A percentile compares a stretch with the other conserved stretches of the same genome.
Conservation (phyloP, 257 asterid genomes). For the Rehmannia glutinosa region DNA sequence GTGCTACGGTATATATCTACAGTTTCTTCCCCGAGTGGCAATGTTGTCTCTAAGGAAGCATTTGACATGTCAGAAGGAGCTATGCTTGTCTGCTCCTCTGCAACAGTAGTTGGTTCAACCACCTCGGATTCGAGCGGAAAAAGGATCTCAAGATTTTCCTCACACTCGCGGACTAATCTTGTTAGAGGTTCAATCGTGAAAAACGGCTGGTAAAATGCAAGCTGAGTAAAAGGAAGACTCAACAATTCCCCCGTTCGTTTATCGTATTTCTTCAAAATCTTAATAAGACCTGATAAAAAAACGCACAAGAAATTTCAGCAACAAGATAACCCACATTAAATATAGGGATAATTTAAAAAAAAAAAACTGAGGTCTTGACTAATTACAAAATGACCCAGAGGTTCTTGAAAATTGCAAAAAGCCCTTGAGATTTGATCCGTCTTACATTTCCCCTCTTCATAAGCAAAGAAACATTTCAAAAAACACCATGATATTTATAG, state of each 20-base stretch:
- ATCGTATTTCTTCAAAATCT: conserved; percentile 91
- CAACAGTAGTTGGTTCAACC: conserved; percentile 36
- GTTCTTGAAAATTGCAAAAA: no score
- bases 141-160: conserved; percentile 70
- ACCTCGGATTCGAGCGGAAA: conserved; percentile 78
- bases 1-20: conserved; percentile 64
- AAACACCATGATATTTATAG: no score
- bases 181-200: conserved; percentile 74
- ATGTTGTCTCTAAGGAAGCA: conserved; percentile 23
- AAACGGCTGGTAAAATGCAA: conserved; percentile 86
- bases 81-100: conserved; percentile 16
- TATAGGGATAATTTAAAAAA: no score
- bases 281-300: conserved; percentile 55
- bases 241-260: conserved; percentile 77
- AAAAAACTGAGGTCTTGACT: no score
- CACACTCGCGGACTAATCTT: conserved; percentile 70
- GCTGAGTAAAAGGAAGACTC: conserved; percentile 67
- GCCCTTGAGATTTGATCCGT: no score
- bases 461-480: no score
- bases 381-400: no score
- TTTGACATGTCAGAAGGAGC: conserved; percentile 19
- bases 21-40: conserved; percentile 52
- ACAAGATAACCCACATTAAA: neutral
- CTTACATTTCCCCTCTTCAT: no score
- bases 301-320: conserved; percentile 4